A percentile compares a stretch with the other conserved stretches of the same genome.
These are phyloP conservation scores for Castanospermum australe DNA, from an alignment of 306 rosid species.

Conservation along the genomic window DNA sequence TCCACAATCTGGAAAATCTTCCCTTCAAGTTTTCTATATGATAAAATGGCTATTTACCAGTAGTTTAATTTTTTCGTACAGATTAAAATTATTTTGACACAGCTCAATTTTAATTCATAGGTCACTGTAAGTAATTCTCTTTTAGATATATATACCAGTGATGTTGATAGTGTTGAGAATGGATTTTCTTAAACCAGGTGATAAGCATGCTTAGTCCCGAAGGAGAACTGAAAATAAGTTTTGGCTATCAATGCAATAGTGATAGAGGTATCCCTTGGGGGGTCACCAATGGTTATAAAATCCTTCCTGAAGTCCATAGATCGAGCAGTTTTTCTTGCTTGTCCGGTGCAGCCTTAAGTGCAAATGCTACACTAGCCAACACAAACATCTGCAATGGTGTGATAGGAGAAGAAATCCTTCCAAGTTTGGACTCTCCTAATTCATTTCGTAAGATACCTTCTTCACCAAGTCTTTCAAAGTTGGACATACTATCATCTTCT, in stretches of 20 bases:
- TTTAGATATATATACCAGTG: neutral
- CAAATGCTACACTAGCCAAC: conserved; percentile 94
- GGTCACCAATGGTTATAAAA: conserved; percentile 39
- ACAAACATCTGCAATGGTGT: conserved; percentile 97
- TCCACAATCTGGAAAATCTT: neutral
- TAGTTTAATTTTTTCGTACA: neutral
- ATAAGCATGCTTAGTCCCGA: conserved; percentile 58
- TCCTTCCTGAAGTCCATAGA: conserved; percentile 55
- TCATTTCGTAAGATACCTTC: conserved; percentile 88
- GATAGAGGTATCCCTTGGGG: conserved; percentile 40
- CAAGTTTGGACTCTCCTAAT: conserved; percentile 91
- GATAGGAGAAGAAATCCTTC: conserved; percentile 96
- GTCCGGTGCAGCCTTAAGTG: conserved; percentile 97
- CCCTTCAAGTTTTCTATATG: neutral
- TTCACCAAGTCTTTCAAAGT: conserved; percentile 69
- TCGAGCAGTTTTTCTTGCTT: conserved; percentile 93
- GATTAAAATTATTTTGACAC: neutral
- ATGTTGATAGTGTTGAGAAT: conserved; percentile 31
- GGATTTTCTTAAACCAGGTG: conserved; percentile 31
- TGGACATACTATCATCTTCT: conserved; percentile 83
- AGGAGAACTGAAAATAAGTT: conserved; percentile 87
- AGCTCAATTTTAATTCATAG: neutral
- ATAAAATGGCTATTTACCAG: neutral
- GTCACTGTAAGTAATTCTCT: neutral
- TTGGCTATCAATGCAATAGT: conserved; percentile 88